A percentile compares a stretch with the other conserved stretches of the same genome.
These are phyloP conservation scores for Termitomyces sp. DNA, from an alignment of 768 basidiomycete species.

Conservation along the genomic window DNA sequence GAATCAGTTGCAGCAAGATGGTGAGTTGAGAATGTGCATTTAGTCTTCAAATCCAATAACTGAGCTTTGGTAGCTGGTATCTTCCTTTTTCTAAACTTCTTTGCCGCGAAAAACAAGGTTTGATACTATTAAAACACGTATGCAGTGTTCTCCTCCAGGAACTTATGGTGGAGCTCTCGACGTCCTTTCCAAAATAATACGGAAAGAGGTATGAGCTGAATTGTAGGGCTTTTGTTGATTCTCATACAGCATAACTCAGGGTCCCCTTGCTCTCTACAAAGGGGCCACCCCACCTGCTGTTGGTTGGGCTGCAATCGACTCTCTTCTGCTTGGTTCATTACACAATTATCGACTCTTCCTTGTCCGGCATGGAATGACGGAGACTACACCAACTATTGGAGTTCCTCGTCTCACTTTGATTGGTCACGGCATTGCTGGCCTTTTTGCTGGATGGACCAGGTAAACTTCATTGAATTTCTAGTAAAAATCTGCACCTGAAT, in stretches of 20 bases:
- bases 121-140: conserved; percentile 67
- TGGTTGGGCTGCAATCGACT: conserved; percentile 71
- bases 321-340: conserved; percentile 60
- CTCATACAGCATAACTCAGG: conserved; percentile 26
- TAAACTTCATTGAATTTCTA: conserved; percentile 19
- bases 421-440: conserved; percentile 62
- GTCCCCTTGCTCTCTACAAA: conserved; percentile 64
- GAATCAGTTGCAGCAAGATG: conserved; percentile 10
- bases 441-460: conserved; percentile 69
- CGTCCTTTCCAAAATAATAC: conserved; percentile 48
- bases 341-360: conserved; percentile 69
- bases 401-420: conserved; percentile 49
- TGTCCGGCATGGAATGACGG: conserved; percentile 47
- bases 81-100: neutral
- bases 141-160: conserved; percentile 64
- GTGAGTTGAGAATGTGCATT: neutral
- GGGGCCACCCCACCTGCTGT: conserved; percentile 69
- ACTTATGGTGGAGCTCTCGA: conserved; percentile 59
- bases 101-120: conserved; percentile 35
- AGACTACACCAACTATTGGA: conserved; percentile 37
- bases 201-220: conserved; percentile 46
- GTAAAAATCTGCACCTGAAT: conserved; percentile 1
- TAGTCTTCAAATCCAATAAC: neutral
- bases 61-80: conserved; percentile 3
- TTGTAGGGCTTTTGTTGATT: neutral